phyloP scores from a whole-genome alignment of 2,329 filamentous ascomycete genomes.

The Ascomycota sp. region DNA sequence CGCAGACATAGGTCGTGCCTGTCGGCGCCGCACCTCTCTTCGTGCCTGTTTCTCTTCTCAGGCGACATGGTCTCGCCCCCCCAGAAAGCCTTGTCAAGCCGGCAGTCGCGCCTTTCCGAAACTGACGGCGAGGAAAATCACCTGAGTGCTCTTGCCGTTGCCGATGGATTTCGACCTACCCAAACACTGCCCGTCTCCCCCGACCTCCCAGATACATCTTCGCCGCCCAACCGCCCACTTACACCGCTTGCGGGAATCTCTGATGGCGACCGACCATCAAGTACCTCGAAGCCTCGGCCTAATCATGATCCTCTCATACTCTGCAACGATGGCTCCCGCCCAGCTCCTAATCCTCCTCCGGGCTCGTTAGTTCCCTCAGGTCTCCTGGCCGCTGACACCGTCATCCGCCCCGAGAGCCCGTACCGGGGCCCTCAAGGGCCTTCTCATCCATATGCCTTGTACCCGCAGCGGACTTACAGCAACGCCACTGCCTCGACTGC shows the following conservation, averaged over 20 bases:
- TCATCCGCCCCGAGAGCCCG: constrained; percentile 32
- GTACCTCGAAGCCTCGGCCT: constrained; percentile 30
- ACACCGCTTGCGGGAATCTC: constrained; percentile 6
- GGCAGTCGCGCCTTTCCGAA: constrained; percentile 18
- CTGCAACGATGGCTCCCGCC: constrained; percentile 25
- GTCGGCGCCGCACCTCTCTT: no score
- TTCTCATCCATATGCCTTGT: constrained; percentile 69
- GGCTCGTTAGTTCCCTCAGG: constrained; percentile 8
- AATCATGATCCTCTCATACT: constrained; percentile 27
- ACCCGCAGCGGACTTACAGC: constrained; percentile 50
- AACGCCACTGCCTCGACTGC: constrained; percentile 49
- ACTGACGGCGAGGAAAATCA: constrained; percentile 22
- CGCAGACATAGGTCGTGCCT: no score
- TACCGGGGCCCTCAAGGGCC: constrained; percentile 50
- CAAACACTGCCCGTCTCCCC: constrained; percentile 1
- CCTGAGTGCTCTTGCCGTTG: constrained; percentile 25
- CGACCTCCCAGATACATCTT: constrained; percentile 2
- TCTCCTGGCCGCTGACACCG: constrained; percentile 11
- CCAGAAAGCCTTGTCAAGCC: constrained; percentile 20
- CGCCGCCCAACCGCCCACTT: constrained; percentile 3
- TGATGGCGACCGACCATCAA: constrained; percentile 23
- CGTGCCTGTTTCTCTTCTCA: constrained; percentile 16
- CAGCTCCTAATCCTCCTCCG: constrained; percentile 1
- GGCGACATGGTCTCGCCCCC: constrained; percentile 16
- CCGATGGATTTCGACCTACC: constrained; percentile 17